These are phyloP conservation scores for Harringtonia lauricola DNA, from an alignment of 2,329 filamentous ascomycete species.

Conservation along the genomic window DNA sequence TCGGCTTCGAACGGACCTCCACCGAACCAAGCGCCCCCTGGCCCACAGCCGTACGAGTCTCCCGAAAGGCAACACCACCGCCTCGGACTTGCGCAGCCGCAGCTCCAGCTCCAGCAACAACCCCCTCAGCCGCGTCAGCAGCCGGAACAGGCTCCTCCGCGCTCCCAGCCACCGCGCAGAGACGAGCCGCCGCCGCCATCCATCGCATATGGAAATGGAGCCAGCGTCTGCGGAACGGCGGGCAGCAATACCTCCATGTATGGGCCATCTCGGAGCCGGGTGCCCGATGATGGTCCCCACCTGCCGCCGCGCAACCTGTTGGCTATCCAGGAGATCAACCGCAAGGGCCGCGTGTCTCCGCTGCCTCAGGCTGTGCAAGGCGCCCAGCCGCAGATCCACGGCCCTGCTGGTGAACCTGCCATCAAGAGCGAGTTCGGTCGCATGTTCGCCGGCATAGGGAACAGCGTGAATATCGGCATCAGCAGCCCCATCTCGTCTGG, in stretches of 20 bases:
- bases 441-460: slow-evolving; percentile 87
- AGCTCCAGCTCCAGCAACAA: not conserved
- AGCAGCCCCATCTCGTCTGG: slow-evolving; percentile 38
- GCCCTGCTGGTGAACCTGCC: slow-evolving; percentile 70
- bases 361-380: slow-evolving; percentile 90
- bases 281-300: slow-evolving; percentile 42
- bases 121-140: slow-evolving; percentile 10
- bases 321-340: slow-evolving; percentile 70
- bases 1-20: slow-evolving; percentile 15
- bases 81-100: slow-evolving; percentile 20
- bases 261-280: slow-evolving; percentile 29
- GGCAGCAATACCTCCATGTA: slow-evolving; percentile 21
- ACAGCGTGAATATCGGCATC: slow-evolving; percentile 36
- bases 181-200: slow-evolving; percentile 39
- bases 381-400: slow-evolving; percentile 69
- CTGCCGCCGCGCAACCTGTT: slow-evolving; percentile 57
- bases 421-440: slow-evolving; percentile 93
- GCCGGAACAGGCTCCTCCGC: slow-evolving; percentile 13
- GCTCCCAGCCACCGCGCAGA: slow-evolving; percentile 30
- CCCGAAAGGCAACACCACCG: slow-evolving; percentile 40
- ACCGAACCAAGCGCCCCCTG: slow-evolving; percentile 9
- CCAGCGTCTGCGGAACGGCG: slow-evolving; percentile 14
- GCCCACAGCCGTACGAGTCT: slow-evolving; percentile 33
- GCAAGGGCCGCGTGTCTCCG: slow-evolving; percentile 75
- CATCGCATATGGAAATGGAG: slow-evolving; percentile 32